A percentile compares a stretch with the other conserved stretches of the same genome.
These are phyloP conservation scores for Petrea volubilis DNA, from an alignment of 257 asterid species.

Conservation along the genomic window DNA sequence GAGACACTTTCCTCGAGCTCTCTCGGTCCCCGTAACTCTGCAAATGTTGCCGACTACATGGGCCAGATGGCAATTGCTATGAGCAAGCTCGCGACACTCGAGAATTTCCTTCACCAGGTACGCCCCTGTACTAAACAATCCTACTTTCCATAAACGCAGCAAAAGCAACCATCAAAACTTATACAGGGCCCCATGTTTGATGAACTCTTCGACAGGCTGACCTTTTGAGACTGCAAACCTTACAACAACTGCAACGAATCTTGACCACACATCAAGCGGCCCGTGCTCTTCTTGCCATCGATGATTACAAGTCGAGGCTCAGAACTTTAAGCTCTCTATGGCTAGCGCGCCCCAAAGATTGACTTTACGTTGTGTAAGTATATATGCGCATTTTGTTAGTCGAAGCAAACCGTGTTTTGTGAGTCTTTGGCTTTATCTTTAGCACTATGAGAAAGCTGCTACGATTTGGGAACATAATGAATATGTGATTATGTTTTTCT, in stretches of 20 bases:
- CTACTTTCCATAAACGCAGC: too few species aligned
- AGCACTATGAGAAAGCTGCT: background rate
- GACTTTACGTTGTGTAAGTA: too few species aligned
- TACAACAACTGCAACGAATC: constrained; percentile 85
- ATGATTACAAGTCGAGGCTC: constrained; percentile 75
- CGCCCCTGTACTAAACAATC: background rate
- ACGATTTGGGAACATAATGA: background rate
- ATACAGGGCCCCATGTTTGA: background rate
- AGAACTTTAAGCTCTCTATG: constrained; percentile 74
- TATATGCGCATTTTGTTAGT: background rate
- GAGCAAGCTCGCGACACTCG: constrained; percentile 56
- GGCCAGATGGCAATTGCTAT: constrained; percentile 78
- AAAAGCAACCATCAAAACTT: too few species aligned
- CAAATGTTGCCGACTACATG: constrained; percentile 60
- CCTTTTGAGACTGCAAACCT: constrained; percentile 67
- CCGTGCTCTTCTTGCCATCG: constrained; percentile 76
- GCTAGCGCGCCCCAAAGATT: constrained; percentile 80
- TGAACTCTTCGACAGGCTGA: constrained; percentile 59
- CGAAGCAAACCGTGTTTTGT: background rate
- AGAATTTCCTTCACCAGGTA: constrained; percentile 74
- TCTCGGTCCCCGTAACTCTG: constrained; percentile 37
- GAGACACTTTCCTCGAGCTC: constrained; percentile 65
- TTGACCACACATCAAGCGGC: constrained; percentile 86
- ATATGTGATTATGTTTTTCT: background rate
- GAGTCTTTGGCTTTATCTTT: background rate